A percentile compares a stretch with the other conserved stretches of the same genome.
Conservation (phyloP, 148 eudicot species). For the Selenicereus undatus region DNA sequence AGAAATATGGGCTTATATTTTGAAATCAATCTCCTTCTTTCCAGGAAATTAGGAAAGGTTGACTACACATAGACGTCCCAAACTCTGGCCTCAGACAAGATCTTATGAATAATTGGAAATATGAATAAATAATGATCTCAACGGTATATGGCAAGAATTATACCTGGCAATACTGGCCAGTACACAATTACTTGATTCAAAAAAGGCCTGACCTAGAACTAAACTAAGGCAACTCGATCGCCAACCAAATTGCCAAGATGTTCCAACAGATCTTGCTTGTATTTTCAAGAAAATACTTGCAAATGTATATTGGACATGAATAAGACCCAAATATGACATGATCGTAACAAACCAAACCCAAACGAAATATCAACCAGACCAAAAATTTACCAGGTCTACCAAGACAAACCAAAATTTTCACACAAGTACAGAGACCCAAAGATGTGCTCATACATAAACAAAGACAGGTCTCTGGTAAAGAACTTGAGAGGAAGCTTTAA, state of each 20-base stretch:
- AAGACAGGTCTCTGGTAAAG: background rate
- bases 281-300: background rate
- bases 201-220: background rate
- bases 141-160: background rate
- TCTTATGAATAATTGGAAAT: background rate
- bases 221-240: background rate
- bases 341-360: background rate
- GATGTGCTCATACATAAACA: background rate
- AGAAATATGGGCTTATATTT: too few species aligned
- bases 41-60: too few species aligned
- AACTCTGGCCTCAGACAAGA: background rate
- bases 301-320: background rate
- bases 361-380: background rate
- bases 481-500: background rate
- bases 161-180: background rate
- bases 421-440: background rate
- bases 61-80: background rate
- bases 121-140: background rate
- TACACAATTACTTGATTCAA: background rate
- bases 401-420: background rate
- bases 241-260: background rate
- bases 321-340: background rate
- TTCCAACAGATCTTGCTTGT: background rate
- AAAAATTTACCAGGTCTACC: background rate
- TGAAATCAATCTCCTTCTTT: background rate